phyloP scores from a whole-genome alignment of 129 eudicot species.

The Pulicaria dysenterica region DNA sequence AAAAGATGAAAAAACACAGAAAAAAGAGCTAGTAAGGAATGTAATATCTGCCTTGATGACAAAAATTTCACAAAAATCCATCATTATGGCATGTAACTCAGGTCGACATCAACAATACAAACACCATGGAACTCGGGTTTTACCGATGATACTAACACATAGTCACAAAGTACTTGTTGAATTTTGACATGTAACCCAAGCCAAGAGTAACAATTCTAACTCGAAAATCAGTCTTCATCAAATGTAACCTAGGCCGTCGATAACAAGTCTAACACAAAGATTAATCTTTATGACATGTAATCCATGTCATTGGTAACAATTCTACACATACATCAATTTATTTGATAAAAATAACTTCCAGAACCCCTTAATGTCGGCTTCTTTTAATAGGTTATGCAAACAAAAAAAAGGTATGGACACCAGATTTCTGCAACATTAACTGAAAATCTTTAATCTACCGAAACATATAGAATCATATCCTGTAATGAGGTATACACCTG shows the following conservation, averaged over 20 bases:
- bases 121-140: background rate
- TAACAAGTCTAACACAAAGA: constrained; percentile 16
- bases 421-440: constrained; percentile 2
- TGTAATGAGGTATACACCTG: constrained; percentile 36
- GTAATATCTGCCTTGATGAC: background rate
- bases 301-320: background rate
- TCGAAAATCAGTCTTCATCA: background rate
- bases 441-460: background rate
- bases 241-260: constrained; percentile 1
- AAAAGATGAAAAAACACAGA: constrained; percentile 13
- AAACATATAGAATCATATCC: background rate
- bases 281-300: constrained; percentile 9
- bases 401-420: background rate
- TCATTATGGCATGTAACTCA: constrained; percentile 3
- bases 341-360: background rate
- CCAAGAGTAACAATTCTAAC: too few species aligned
- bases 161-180: too few species aligned
- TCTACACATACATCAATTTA: background rate
- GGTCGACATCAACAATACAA: background rate
- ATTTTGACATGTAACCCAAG: too few species aligned
- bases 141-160: background rate
- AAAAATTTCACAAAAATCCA: background rate
- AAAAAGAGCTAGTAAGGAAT: background rate
- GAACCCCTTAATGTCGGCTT: background rate
- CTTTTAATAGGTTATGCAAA: background rate